phyloP scores from a whole-genome alignment of 31 red algal genomes.

The Endocladia muricata region DNA sequence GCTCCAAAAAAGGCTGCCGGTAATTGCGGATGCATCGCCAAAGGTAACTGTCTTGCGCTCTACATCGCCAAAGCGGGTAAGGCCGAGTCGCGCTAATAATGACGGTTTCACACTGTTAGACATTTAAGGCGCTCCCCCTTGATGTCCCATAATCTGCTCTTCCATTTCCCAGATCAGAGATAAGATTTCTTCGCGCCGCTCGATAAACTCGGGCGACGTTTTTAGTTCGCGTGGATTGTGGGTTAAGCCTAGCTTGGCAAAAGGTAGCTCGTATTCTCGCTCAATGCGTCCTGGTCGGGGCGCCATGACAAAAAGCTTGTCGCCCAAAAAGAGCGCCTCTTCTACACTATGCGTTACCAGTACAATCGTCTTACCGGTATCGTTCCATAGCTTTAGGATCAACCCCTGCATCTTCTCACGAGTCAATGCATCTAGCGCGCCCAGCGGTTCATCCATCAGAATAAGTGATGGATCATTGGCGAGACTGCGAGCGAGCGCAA shows the following conservation, averaged over 20 bases:
- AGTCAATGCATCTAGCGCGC: constrained; percentile 21
- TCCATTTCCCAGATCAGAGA: constrained; percentile 30
- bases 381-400: constrained; percentile 21
- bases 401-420: constrained; percentile 25
- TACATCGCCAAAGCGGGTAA: background rate
- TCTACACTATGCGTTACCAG: constrained; percentile 15
- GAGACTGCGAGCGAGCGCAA: constrained; percentile 10
- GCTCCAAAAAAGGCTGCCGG: no score
- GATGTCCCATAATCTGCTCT: constrained; percentile 32
- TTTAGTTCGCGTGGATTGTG: constrained; percentile 10
- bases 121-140: background rate
- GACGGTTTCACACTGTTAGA: background rate
- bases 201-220: background rate
- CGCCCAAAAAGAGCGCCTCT: constrained; percentile 15
- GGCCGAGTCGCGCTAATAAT: background rate
- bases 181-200: constrained; percentile 17
- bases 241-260: background rate
- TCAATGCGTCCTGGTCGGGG: constrained; percentile 13
- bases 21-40: background rate
- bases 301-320: constrained; percentile 14
- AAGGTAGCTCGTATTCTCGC: constrained; percentile 10
- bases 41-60: background rate
- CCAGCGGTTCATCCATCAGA: constrained; percentile 29
- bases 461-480: constrained; percentile 14
- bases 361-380: constrained; percentile 19